Base-by-base conservation (phyloP, 202 grass and related monocot genomes). In the Saccharum hybrid region DNA sequence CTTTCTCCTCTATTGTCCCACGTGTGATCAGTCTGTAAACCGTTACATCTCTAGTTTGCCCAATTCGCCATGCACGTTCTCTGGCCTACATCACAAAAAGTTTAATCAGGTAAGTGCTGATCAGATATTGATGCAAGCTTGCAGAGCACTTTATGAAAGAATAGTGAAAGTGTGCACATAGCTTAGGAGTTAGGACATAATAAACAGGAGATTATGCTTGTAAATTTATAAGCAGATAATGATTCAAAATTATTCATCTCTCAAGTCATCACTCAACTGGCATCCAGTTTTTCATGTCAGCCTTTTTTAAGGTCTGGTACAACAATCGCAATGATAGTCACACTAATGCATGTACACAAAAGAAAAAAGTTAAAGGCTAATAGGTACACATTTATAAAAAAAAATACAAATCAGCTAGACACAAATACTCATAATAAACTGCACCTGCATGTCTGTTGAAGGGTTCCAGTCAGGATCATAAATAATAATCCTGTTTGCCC, bases 391-490 rank as follows among this genome's bases (percentile, higher is more conserved):
- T 4, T 26, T 43, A 40, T 70, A 26, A 26, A 26, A 26, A 26
- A 34, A 67, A 51, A 45, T 43, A 11, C 9, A 61, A 41, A 67
- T 38, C 8, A 0, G 54, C 40, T 6, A 31, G n/a, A 52, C 10
- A 18, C 22, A n/a, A 37, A 76, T 38, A 82, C 19, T 71, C 15
- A 66, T 15, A 42, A 30, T 57, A 64, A 63, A 63, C 15, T 8
- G 21, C 82, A 98, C 95, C 95, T 98, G 95, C 73, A 94, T 98
- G 78, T 98, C 95, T 41, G 95, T 98, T 46, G 95, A 98, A 88
- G 95, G 95, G 43, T 98, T 98, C 95, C 95, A 98, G 82, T 98
- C 95, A 11, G 95, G 95, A 69, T 94, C 95, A 72, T 88, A 98
- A 85, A 98, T 93, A 42, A 98, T 94, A 80, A 94, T 72, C 68